Conservation (phyloP, 257 asterid genomes). For the Fraxinus excelsior region DNA sequence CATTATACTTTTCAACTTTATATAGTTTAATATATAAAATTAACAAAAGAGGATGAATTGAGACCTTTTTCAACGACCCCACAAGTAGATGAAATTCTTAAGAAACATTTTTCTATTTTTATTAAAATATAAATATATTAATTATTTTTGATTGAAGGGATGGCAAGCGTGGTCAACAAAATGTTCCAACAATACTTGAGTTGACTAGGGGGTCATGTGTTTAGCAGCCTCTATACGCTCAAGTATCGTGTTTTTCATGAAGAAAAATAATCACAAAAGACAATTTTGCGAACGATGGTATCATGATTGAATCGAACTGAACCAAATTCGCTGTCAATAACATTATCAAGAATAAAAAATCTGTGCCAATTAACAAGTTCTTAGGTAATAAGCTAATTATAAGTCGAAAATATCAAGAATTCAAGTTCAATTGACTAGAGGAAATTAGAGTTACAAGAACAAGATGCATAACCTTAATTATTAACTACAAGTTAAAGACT, state of each 20-base stretch:
- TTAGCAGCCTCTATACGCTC: slow-evolving; percentile 17
- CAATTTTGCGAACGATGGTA: too few species aligned
- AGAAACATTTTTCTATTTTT: neutral
- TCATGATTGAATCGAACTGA: neutral
- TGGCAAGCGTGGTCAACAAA: neutral
- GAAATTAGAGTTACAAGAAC: slow-evolving; percentile 12
- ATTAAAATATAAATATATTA: neutral
- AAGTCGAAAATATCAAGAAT: slow-evolving; percentile 19
- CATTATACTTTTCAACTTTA: slow-evolving; percentile 22
- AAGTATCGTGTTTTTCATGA: slow-evolving; percentile 21
- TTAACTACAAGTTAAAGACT: slow-evolving; percentile 12
- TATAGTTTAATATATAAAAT: neutral
- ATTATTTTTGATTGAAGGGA: too few species aligned
- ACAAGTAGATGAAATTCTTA: neutral
- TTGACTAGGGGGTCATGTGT: slow-evolving; percentile 17
- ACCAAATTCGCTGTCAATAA: too few species aligned
- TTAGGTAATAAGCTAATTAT: neutral
- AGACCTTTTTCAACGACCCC: slow-evolving; percentile 1
- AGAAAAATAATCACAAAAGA: slow-evolving; percentile 5
- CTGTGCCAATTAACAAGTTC: too few species aligned
- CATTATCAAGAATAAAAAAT: neutral
- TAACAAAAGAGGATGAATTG: neutral
- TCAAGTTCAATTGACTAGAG: slow-evolving; percentile 3
- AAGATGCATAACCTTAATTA: slow-evolving; percentile 24
- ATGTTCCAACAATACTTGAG: neutral